Conservation (phyloP, 768 basidiomycete genomes). For the Tubosaeta sp. region DNA sequence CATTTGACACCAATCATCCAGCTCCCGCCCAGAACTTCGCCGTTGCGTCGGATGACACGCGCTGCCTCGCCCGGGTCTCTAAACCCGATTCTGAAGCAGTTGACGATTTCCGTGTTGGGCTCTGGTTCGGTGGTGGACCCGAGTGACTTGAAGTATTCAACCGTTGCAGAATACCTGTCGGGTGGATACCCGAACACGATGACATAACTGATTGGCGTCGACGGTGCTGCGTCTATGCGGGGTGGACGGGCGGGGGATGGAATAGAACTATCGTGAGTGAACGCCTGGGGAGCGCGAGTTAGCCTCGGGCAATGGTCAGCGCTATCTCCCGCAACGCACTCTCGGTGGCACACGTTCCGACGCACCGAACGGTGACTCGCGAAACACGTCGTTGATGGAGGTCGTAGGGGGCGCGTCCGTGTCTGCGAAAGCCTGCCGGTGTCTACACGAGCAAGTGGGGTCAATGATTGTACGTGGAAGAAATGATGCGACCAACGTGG, state of each 20-base stretch:
- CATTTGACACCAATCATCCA: slow-evolving; percentile 88
- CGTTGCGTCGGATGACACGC: slow-evolving; percentile 77
- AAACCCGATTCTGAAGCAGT: slow-evolving; percentile 82
- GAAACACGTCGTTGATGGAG: slow-evolving; percentile 73
- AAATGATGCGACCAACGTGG: slow-evolving; percentile 19
- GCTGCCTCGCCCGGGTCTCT: slow-evolving; percentile 66
- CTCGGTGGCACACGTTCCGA: slow-evolving; percentile 22
- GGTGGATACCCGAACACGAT: slow-evolving; percentile 88
- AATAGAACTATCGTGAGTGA: slow-evolving; percentile 21
- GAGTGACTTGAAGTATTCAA: slow-evolving; percentile 71
- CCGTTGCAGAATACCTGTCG: slow-evolving; percentile 67
- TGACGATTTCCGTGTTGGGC: slow-evolving; percentile 61
- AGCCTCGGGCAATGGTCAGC: not conserved
- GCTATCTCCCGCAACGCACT: slow-evolving; percentile 8
- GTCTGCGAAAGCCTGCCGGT: slow-evolving; percentile 60
- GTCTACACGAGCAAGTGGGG: slow-evolving; percentile 32
- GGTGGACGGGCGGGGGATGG: slow-evolving; percentile 11
- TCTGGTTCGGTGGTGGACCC: slow-evolving; percentile 69
- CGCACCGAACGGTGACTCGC: slow-evolving; percentile 38
- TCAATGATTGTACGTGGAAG: slow-evolving; percentile 2
- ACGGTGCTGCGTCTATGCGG: slow-evolving; percentile 25
- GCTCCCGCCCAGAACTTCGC: slow-evolving; percentile 66
- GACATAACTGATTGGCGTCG: slow-evolving; percentile 52
- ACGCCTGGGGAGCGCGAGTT: slow-evolving; percentile 5
- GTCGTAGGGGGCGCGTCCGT: slow-evolving; percentile 78